Evolutionary conservation across 805 yeast species (phyloP), one percentile per base, ranked within the genome.

Genomic region (Kodamaea kaohsiungensis): DNA sequence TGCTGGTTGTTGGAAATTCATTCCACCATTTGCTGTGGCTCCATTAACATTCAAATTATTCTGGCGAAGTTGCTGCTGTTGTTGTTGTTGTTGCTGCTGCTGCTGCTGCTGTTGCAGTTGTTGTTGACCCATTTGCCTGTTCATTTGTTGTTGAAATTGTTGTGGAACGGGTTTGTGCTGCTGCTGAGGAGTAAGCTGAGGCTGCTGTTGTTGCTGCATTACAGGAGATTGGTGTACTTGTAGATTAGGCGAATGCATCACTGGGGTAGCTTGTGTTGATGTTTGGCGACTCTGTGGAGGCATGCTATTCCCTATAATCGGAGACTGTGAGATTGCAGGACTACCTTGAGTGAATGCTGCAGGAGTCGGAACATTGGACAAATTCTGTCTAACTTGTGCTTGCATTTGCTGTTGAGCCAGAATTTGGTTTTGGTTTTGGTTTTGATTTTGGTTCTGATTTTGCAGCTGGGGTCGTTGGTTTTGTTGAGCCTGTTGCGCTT

Each of bases 371-470:
- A 50, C 43, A 13, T 17, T 38, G 4, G 48, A 46, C 13, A 51
- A 27, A 19, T 40, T 33, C 38, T 50, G 53, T 19, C 53, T 43
- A n/a, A 49, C 25, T 33, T 47, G 50, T n/a, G 46, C 25, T 19
- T 46, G 49, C 37, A 22, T 43, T 37, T 49, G 57, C 43, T 47
- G 52, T 6, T 64, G 61, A 10, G 52, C 50, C 51, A 60, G 63
- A 47, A 55, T 60, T 22, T 61, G 61, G 53, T 59, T 59, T 48
- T 55, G 66, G 54, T 70, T 67, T 65, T 78, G 64, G 50, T 69
- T 47, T 65, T 78, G 64, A 49, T 69, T 47, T 53, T 65, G 67
- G 54, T 67, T 67, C 58, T 51, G 67, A 54, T 67, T 67, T 59
- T 51, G 52, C 35, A 30, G 35, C 45, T 52, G 53, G 19, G 52